Conservation (phyloP, 2,329 filamentous ascomycete species). For the Paraphaeosphaeria sporulosa region DNA sequence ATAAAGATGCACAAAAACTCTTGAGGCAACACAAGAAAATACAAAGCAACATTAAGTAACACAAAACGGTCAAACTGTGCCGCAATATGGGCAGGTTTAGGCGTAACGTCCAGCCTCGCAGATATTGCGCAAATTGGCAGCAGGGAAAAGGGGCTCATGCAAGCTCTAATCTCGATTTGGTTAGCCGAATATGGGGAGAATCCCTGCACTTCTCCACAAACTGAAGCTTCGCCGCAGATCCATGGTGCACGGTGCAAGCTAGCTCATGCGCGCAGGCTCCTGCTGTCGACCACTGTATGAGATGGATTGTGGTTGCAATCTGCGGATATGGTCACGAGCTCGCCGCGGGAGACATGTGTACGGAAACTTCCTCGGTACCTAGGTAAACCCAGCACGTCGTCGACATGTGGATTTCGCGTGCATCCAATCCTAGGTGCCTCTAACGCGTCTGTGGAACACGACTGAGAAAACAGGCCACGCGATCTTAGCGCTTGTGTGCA, state of each 20-base stretch:
- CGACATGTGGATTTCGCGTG: no score
- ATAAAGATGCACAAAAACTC: not conserved
- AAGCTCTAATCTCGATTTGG: not conserved
- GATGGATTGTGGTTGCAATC: no score
- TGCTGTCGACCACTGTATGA: no score
- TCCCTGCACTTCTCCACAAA: conserved; percentile 10
- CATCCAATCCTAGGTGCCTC: no score
- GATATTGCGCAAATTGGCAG: not conserved
- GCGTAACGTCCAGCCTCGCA: not conserved
- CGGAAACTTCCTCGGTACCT: no score
- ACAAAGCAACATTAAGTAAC: not conserved
- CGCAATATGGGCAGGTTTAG: not conserved
- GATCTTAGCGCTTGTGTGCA: no score
- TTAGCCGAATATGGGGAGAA: conserved; percentile 13
- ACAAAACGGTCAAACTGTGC: not conserved
- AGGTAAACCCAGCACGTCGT: no score
- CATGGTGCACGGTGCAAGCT: not conserved
- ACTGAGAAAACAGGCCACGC: no score
- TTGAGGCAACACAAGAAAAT: not conserved
- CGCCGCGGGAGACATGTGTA: no score
- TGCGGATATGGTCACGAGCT: no score
- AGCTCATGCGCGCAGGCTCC: not conserved
- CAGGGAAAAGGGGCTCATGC: conserved; percentile 8
- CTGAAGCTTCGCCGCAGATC: conserved; percentile 11
- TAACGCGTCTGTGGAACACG: no score